Conservation (phyloP, 148 eudicot species). For the Rhododendron williamsianum region DNA sequence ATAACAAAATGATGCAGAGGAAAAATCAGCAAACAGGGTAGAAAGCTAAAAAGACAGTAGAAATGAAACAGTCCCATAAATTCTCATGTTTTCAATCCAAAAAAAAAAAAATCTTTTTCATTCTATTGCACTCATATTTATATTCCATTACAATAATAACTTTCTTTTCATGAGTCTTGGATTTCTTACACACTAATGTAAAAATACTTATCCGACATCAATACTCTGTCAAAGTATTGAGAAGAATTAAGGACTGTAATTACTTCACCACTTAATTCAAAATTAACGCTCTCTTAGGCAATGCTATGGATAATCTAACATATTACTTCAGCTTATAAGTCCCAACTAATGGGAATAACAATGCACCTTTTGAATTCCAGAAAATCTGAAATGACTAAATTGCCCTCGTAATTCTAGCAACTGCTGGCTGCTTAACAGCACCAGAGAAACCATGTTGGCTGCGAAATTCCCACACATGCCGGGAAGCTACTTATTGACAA, state of each 20-base stretch:
- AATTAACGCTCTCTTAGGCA: background rate
- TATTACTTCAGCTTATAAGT: background rate
- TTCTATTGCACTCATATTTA: background rate
- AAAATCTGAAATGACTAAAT: background rate
- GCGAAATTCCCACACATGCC: too few relatives aligned
- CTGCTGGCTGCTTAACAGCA: too few relatives aligned
- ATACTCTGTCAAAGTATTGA: background rate
- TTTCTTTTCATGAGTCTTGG: background rate
- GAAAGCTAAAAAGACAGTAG: background rate
- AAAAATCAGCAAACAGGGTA: background rate
- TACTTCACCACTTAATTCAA: background rate
- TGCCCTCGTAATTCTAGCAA: background rate
- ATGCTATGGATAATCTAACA: background rate
- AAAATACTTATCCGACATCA: background rate
- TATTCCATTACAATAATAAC: background rate
- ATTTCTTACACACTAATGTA: background rate
- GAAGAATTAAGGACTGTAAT: background rate
- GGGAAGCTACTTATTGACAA: too few relatives aligned
- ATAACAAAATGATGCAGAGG: background rate
- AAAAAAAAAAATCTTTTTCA: background rate
- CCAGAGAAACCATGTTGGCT: too few relatives aligned
- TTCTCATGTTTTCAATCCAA: background rate
- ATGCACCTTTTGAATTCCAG: background rate
- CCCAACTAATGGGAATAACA: background rate
- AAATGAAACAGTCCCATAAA: background rate